Conservation (phyloP, 495 filamentous ascomycete genomes). For the Penicillium verhagenii region DNA sequence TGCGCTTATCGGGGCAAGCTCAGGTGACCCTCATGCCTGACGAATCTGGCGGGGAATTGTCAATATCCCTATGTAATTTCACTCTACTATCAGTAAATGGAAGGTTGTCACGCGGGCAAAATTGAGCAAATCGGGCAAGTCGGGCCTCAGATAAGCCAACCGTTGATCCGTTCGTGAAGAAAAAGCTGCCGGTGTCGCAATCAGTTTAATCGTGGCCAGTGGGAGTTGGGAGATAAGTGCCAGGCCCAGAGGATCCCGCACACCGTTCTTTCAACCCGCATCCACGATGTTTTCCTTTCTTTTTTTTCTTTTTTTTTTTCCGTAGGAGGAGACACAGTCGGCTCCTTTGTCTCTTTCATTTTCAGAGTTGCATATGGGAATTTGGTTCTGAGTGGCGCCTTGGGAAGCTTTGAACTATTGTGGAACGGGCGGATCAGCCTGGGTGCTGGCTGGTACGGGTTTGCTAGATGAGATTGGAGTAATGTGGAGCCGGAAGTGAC, state of each 20-base stretch:
- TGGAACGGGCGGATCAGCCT: constrained; percentile 8
- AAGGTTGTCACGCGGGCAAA: constrained; percentile 5
- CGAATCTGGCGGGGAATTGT: constrained; percentile 18
- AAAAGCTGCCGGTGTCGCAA: not conserved
- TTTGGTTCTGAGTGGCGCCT: constrained; percentile 8
- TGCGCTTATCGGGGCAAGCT: constrained; percentile 22
- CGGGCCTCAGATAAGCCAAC: constrained; percentile 9
- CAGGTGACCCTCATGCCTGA: constrained; percentile 25
- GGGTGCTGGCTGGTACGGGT: too few relatives aligned
- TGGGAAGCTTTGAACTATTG: constrained; percentile 8
- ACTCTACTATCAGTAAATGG: constrained; percentile 6
- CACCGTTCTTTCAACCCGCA: not conserved
- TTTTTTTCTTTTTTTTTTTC: too few relatives aligned
- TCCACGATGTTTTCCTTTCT: not conserved
- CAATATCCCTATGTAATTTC: constrained; percentile 9
- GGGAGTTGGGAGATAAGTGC: not conserved
- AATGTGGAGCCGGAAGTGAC: constrained; percentile 16
- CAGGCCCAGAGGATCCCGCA: not conserved
- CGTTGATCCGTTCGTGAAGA: not conserved
- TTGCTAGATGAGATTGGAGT: not conserved
- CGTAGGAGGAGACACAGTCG: too few relatives aligned
- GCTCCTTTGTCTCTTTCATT: constrained; percentile 13
- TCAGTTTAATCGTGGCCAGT: not conserved
- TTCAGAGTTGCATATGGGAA: constrained; percentile 15
- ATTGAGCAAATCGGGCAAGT: too few relatives aligned